These are phyloP conservation scores for Penicillium psychrofluorescens DNA, from an alignment of 495 filamentous ascomycete genomes.

Conservation along the genomic window DNA sequence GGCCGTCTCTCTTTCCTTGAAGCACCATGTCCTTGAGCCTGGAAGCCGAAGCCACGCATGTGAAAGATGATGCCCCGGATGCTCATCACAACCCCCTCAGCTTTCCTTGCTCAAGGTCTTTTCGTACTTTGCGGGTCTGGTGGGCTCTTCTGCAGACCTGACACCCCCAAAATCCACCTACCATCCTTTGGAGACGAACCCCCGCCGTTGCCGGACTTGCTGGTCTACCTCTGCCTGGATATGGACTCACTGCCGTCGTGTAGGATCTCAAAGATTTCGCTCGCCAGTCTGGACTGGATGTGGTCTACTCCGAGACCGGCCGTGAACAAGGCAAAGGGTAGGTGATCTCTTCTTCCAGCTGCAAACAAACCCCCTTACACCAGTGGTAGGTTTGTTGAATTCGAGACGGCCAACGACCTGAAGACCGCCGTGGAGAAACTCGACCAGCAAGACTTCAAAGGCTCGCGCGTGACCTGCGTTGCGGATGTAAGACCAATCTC, in stretches of 20 bases:
- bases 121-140: not conserved
- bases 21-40: not conserved
- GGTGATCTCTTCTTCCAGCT: conserved; percentile 26
- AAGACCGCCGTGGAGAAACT: conserved; percentile 89
- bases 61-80: not conserved
- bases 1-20: conserved; percentile 8
- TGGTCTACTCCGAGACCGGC: conserved; percentile 95
- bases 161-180: not conserved
- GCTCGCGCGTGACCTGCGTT: conserved; percentile 69
- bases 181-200: conserved; percentile 5
- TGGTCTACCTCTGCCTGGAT: conserved; percentile 27
- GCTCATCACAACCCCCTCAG: not conserved
- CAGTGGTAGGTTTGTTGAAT: conserved; percentile 81
- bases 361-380: conserved; percentile 19
- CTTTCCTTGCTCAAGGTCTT: conserved; percentile 2
- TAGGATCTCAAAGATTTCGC: conserved; percentile 99
- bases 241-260: conserved; percentile 34
- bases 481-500: conserved; percentile 62
- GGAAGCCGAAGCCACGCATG: not conserved
- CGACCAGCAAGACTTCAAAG: conserved; percentile 87
- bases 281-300: conserved; percentile 90
- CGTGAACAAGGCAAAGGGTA: conserved; percentile 93
- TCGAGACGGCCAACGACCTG: conserved; percentile 85
- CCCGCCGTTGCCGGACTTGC: conserved; percentile 8
- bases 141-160: not conserved